A percentile compares a stretch with the other conserved stretches of the same genome.
phyloP scores from a whole-genome alignment of 768 basidiomycete species.

The Epithele typhae region DNA sequence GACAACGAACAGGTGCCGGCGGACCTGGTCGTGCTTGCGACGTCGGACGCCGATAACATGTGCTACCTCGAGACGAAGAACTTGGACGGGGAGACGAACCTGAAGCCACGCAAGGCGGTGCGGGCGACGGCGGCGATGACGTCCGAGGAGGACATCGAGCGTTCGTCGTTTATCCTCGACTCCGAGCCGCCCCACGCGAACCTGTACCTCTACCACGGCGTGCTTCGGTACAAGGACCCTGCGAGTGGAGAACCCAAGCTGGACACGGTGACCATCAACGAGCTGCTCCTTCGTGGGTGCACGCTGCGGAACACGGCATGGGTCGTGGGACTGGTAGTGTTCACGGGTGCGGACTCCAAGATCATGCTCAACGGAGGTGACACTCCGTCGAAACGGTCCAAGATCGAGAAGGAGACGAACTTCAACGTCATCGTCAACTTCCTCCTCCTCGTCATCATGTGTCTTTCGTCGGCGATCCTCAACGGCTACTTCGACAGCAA shows the following conservation, averaged over 20 bases:
- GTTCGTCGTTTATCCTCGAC: constrained; percentile 82
- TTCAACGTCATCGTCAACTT: constrained; percentile 98
- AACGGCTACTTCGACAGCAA: constrained; percentile 67
- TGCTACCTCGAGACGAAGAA: constrained; percentile 99
- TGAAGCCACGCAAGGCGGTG: constrained; percentile 80
- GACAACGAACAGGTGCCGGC: constrained; percentile 98
- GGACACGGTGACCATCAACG: constrained; percentile 84
- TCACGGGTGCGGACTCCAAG: constrained; percentile 90
- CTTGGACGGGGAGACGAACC: constrained; percentile 94
- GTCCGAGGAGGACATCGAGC: constrained; percentile 89
- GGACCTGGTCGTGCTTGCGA: constrained; percentile 89
- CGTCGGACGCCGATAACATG: constrained; percentile 85
- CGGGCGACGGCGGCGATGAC: constrained; percentile 70
- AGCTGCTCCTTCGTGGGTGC: constrained; percentile 88
- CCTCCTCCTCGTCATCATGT: constrained; percentile 70
- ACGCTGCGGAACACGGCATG: constrained; percentile 85
- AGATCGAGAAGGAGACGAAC: constrained; percentile 98
- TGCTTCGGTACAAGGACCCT: constrained; percentile 68
- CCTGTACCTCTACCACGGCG: constrained; percentile 85
- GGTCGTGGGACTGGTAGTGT: constrained; percentile 92
- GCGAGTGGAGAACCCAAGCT: constrained; percentile 47
- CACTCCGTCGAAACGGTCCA: constrained; percentile 94
- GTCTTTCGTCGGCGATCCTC: constrained; percentile 67
- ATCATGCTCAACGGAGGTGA: constrained; percentile 90
- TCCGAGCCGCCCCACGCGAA: constrained; percentile 94